Conservation (phyloP, 2,329 filamentous ascomycete genomes). For the Akanthomyces dipterigenus region DNA sequence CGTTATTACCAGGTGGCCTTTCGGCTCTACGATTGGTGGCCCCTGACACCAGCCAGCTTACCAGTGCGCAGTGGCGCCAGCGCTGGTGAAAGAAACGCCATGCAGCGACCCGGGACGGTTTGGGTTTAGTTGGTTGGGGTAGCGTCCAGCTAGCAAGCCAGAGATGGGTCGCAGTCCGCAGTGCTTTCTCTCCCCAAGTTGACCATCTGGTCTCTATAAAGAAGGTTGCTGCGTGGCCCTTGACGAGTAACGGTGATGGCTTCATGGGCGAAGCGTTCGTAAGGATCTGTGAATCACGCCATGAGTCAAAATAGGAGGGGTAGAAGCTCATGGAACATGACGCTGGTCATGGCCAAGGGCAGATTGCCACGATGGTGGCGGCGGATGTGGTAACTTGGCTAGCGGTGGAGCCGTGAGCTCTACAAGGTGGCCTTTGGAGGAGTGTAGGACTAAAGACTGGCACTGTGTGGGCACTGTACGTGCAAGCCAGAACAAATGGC, state of each 20-base stretch:
- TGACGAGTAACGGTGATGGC: neutral
- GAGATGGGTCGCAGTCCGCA: neutral
- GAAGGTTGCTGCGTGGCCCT: neutral
- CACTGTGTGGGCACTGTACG: conserved; percentile 1
- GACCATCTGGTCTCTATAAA: neutral
- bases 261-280: neutral
- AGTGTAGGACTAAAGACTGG: neutral
- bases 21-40: conserved; percentile 19
- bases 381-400: neutral
- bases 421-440: neutral
- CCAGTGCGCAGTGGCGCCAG: conserved; percentile 14
- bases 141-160: neutral
- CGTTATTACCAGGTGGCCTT: conserved; percentile 14
- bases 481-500: neutral
- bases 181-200: neutral
- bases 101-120: neutral
- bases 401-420: neutral
- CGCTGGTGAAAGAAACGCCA: neutral
- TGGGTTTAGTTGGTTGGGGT: conserved; percentile 5
- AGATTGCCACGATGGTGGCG: conserved; percentile 9
- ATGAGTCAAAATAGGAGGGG: conserved; percentile 6
- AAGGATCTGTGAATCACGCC: neutral
- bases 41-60: conserved; percentile 13
- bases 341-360: neutral
- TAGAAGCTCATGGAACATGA: conserved; percentile 8